Evolutionary conservation across 2,329 filamentous ascomycete genomes (phyloP).

Genomic region (Elsinoe perseae): DNA sequence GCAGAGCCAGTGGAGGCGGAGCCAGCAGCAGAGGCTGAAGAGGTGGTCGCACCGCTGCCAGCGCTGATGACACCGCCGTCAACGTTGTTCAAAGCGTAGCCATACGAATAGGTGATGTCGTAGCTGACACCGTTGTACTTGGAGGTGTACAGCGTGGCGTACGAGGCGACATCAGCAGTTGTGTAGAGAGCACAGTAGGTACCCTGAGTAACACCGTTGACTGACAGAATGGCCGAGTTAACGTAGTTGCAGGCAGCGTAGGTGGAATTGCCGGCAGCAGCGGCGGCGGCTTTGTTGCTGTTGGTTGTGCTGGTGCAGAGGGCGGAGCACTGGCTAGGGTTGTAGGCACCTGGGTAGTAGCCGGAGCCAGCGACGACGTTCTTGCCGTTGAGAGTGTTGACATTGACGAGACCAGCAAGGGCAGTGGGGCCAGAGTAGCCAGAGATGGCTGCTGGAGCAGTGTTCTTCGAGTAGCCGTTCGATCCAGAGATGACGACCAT

Average conservation of each 20-base stretch:
- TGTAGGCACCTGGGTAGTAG: slow-evolving; percentile 15
- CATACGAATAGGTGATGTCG: slow-evolving; percentile 18
- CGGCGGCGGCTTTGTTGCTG: slow-evolving; percentile 12
- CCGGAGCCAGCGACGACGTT: slow-evolving; percentile 8
- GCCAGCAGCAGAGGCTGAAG: background rate
- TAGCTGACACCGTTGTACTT: slow-evolving; percentile 15
- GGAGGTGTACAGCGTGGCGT: slow-evolving; percentile 8
- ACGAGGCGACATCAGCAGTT: slow-evolving; percentile 14
- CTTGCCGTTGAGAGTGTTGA: slow-evolving; percentile 21
- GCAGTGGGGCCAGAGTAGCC: slow-evolving; percentile 17
- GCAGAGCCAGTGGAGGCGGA: background rate
- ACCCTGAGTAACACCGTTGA: slow-evolving; percentile 15
- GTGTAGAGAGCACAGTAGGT: slow-evolving; percentile 19
- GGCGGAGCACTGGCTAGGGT: slow-evolving; percentile 16
- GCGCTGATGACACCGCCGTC: slow-evolving; percentile 16
- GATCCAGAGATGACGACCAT: slow-evolving; percentile 24
- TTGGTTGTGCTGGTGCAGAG: slow-evolving; percentile 13
- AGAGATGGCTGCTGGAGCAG: slow-evolving; percentile 15
- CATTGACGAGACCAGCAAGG: slow-evolving; percentile 17
- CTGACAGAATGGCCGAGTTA: slow-evolving; percentile 18
- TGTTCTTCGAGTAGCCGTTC: slow-evolving; percentile 19
- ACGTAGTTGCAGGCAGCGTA: slow-evolving; percentile 19
- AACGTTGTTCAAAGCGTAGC: slow-evolving; percentile 17
- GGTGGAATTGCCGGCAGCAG: slow-evolving; percentile 5
- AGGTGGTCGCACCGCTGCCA: background rate